phyloP scores from a whole-genome alignment of 495 filamentous ascomycete species.

The Parachaetomium inaequale region DNA sequence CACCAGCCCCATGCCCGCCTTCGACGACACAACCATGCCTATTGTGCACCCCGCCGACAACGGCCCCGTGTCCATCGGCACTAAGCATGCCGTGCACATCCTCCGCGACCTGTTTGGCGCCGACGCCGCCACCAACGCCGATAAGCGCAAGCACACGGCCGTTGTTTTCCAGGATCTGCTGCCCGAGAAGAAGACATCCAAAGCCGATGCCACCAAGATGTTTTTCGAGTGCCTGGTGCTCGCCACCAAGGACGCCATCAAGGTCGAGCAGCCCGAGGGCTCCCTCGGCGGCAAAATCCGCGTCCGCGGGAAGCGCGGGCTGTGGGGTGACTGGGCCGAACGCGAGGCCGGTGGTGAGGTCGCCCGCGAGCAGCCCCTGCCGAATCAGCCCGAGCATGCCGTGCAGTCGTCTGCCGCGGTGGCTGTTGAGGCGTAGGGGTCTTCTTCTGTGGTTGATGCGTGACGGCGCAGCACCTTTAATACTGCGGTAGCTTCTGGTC shows the following conservation, averaged over 20 bases:
- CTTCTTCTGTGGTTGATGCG: not conserved
- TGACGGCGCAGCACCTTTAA: not conserved
- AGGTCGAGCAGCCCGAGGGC: slow-evolving; percentile 83
- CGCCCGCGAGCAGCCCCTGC: slow-evolving; percentile 38
- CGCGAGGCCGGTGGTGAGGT: slow-evolving; percentile 63
- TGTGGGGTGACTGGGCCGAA: slow-evolving; percentile 97
- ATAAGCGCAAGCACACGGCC: slow-evolving; percentile 67
- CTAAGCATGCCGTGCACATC: slow-evolving; percentile 92
- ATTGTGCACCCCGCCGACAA: slow-evolving; percentile 73
- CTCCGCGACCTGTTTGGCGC: slow-evolving; percentile 80
- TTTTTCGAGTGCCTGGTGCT: slow-evolving; percentile 96
- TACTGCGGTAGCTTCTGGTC: slow-evolving; percentile 7
- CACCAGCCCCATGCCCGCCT: slow-evolving; percentile 46
- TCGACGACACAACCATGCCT: slow-evolving; percentile 74
- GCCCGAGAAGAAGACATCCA: slow-evolving; percentile 70
- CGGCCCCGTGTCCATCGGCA: slow-evolving; percentile 80
- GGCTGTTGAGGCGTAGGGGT: slow-evolving; percentile 26
- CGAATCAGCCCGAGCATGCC: slow-evolving; percentile 31
- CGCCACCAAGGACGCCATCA: slow-evolving; percentile 96
- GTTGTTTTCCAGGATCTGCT: slow-evolving; percentile 91
- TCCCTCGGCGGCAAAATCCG: slow-evolving; percentile 71
- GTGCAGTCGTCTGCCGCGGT: slow-evolving; percentile 32
- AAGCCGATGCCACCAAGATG: slow-evolving; percentile 95
- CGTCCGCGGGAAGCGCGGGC: slow-evolving; percentile 79
- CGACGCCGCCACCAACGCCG: slow-evolving; percentile 54